Percentiles rank a stretch among this genome's conserved stretches.
Evolutionary conservation across 176 grass and related monocot species (phyloP).

Genomic region (Puya raimondii): DNA sequence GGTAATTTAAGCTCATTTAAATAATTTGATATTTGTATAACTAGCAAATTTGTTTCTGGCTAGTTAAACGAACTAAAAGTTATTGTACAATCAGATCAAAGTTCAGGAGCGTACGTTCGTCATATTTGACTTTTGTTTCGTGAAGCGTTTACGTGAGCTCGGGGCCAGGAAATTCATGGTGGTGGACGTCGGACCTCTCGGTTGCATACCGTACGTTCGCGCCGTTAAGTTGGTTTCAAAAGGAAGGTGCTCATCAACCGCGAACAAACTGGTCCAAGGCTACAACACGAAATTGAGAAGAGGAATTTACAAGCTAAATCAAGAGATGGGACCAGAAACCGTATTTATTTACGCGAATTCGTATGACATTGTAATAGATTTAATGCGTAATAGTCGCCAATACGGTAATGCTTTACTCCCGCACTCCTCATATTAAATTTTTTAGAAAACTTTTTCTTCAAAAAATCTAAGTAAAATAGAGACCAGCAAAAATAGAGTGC

Average conservation of each 20-base stretch:
- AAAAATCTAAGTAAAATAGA: no score
- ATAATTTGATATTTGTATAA: neutral
- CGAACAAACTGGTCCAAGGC: slow-evolving; percentile 41
- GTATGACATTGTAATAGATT: slow-evolving; percentile 47
- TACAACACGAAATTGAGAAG: slow-evolving; percentile 67
- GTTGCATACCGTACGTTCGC: slow-evolving; percentile 69
- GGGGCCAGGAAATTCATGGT: slow-evolving; percentile 68
- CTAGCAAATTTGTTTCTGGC: no score
- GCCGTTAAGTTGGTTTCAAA: slow-evolving; percentile 39
- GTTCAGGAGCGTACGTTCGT: no score
- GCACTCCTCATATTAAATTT: no score
- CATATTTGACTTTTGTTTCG: neutral
- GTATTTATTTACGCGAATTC: slow-evolving; percentile 49
- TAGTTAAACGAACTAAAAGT: no score
- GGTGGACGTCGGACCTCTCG: slow-evolving; percentile 66
- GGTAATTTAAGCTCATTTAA: slow-evolving; percentile 20
- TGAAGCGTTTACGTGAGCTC: slow-evolving; percentile 49
- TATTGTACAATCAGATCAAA: no score
- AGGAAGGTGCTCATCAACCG: slow-evolving; percentile 37
- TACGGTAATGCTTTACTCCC: slow-evolving; percentile 33
- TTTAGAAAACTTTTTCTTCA: no score
- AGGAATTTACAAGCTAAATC: slow-evolving; percentile 48
- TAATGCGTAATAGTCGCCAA: slow-evolving; percentile 25
- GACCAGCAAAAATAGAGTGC: no score
- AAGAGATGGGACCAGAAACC: slow-evolving; percentile 39